These are phyloP conservation scores for Amanita fuliginea DNA, from an alignment of 768 basidiomycete genomes.

Conservation along the genomic window DNA sequence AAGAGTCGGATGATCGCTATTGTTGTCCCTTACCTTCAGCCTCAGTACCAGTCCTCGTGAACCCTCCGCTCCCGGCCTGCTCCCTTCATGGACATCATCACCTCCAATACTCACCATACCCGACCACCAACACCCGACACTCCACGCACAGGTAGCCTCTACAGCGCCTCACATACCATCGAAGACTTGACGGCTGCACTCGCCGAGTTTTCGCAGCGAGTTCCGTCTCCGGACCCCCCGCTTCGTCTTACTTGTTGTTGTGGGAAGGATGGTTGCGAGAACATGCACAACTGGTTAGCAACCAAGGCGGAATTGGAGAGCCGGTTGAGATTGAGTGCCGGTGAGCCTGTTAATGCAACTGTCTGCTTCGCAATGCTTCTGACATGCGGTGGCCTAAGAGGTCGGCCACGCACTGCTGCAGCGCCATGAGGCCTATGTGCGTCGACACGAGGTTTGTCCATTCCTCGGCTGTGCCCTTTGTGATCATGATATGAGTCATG, in stretches of 20 bases:
- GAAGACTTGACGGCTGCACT: constrained; percentile 73
- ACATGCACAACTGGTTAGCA: constrained; percentile 48
- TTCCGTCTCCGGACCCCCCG: constrained; percentile 62
- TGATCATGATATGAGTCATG: not conserved
- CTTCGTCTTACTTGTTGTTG: constrained; percentile 52
- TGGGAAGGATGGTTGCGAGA: constrained; percentile 52
- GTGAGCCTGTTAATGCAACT: constrained; percentile 31
- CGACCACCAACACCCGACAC: constrained; percentile 32
- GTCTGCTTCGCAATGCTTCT: not conserved
- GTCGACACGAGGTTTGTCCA: constrained; percentile 49
- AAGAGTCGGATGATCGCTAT: not conserved
- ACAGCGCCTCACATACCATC: constrained; percentile 50
- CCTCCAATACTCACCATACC: not conserved
- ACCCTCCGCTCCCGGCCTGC: not conserved
- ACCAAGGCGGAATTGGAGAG: constrained; percentile 66
- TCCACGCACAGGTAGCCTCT: constrained; percentile 20
- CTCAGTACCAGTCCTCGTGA: not conserved
- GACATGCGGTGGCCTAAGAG: constrained; percentile 33
- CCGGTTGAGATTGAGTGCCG: constrained; percentile 74
- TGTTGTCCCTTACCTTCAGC: not conserved
- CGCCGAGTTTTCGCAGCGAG: constrained; percentile 51
- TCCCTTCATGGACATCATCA: not conserved
- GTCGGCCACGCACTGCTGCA: constrained; percentile 84
- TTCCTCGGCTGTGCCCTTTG: not conserved
- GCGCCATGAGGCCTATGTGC: constrained; percentile 79